Base-by-base conservation (phyloP, 2,329 filamentous ascomycete genomes). In the Pseudocercospora musae region DNA sequence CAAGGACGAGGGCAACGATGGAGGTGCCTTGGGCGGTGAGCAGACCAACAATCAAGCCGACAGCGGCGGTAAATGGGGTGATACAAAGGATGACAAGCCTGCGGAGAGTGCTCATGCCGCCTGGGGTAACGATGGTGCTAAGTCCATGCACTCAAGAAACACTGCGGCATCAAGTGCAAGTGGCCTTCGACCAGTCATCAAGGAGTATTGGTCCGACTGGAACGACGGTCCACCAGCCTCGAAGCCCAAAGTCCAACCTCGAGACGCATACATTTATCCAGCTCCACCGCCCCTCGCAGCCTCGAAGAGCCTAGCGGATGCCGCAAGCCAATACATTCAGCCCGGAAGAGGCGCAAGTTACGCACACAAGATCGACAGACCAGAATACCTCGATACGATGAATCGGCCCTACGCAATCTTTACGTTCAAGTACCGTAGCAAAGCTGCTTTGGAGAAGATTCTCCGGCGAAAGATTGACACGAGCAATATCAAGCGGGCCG, bases 351-450 rank as follows among this genome's bases (percentile, higher is more conserved):
- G 76, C 1, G 72, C 70, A 1, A 60, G 69, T 15, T 81, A 81
- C 60, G 65, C 69, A 1, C 79, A 81, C 63, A 67, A 69, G 0
- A 65, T 74, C 0, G 70, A 70, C 1, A 65, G 74, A 3, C 79
- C 79, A 1, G 69, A 73, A 42, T 81, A 82, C 62, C 46, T 81
- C 4, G 80, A 82, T 65, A 58, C 63, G 0, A 72, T 77, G 68
- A 65, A 72, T 13, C 58, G 66, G 50, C 77, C 78, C 23, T 82
- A 80, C 62, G 80, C 79, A 0, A 76, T 81, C 10, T 82, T 82
- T 68, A 74, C 74, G n/a, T 82, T 82, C 75, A 78, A 78, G 58
- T 82, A 81, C 62, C 75, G 79, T 2, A 76, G 72, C 57, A 69
- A 63, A 57, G 66, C 65, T 37, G 67, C 71, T 15, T 66, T 81